phyloP scores from a whole-genome alignment of 768 basidiomycete species.

The Leccinellum luteum region DNA sequence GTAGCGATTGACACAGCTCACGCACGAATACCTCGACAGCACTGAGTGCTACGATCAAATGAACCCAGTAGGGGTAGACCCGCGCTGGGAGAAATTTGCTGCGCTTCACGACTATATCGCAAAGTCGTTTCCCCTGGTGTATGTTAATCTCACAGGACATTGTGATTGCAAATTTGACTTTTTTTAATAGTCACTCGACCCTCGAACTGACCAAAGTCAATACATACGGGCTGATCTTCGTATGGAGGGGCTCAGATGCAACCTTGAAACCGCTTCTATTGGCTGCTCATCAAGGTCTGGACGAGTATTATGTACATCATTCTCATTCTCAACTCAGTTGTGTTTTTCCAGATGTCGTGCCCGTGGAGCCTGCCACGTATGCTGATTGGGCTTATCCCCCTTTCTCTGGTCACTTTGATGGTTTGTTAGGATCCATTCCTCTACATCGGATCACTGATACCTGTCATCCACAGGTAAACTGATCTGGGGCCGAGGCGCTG shows the following conservation, averaged over 20 bases:
- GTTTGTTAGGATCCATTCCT: slow-evolving; percentile 22
- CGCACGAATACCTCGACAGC: slow-evolving; percentile 25
- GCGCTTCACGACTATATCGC: slow-evolving; percentile 55
- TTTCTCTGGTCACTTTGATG: slow-evolving; percentile 62
- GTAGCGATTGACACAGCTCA: slow-evolving; percentile 1
- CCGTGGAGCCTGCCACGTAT: slow-evolving; percentile 54
- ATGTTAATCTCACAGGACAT: slow-evolving; percentile 15
- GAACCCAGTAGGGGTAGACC: slow-evolving; percentile 45
- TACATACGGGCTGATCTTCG: slow-evolving; percentile 57
- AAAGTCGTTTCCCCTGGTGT: slow-evolving; percentile 62
- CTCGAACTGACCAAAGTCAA: slow-evolving; percentile 58
- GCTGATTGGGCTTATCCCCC: slow-evolving; percentile 60
- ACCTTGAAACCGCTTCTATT: slow-evolving; percentile 56
- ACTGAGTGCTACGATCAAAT: slow-evolving; percentile 53
- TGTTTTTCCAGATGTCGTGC: slow-evolving; percentile 56
- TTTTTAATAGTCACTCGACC: slow-evolving; percentile 42
- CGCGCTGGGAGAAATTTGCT: slow-evolving; percentile 53
- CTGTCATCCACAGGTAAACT: slow-evolving; percentile 25
- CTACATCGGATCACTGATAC: background rate
- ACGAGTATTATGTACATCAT: background rate
- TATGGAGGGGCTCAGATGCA: slow-evolving; percentile 52
- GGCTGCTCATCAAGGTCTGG: slow-evolving; percentile 51
- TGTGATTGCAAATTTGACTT: background rate
- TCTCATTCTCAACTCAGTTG: background rate
- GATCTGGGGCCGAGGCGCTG: slow-evolving; percentile 50